Percentiles rank a stretch among this genome's conserved stretches.
Conservation (phyloP, 1,284 basidiomycete species). For the Moesziomyces globuligerus region DNA sequence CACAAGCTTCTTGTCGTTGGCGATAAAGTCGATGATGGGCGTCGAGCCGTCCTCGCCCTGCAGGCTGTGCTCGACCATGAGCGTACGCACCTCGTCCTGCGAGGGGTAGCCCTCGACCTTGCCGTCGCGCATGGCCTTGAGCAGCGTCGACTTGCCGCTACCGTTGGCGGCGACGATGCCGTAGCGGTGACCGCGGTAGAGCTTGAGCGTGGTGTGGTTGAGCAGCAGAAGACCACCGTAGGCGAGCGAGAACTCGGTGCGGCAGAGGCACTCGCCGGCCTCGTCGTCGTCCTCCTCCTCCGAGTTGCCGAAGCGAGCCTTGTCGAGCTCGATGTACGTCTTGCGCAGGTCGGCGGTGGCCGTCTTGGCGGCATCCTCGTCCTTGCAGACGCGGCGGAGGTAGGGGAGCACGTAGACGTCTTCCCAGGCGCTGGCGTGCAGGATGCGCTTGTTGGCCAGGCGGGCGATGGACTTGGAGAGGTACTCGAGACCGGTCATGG, state of each 20-base stretch:
- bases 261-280: slow-evolving; percentile 78
- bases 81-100: slow-evolving; percentile 82
- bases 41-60: slow-evolving; percentile 88
- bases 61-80: slow-evolving; percentile 96
- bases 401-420: slow-evolving; percentile 67
- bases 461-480: slow-evolving; percentile 57
- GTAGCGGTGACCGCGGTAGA: slow-evolving; percentile 86
- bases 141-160: slow-evolving; percentile 93
- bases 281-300: slow-evolving; percentile 76
- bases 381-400: slow-evolving; percentile 67
- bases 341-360: slow-evolving; percentile 60
- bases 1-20: slow-evolving; percentile 73
- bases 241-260: slow-evolving; percentile 93
- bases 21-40: slow-evolving; percentile 87
- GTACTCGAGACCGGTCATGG: slow-evolving; percentile 59
- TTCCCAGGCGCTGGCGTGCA: slow-evolving; percentile 63
- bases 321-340: slow-evolving; percentile 61
- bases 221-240: slow-evolving; percentile 94
- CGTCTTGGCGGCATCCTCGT: slow-evolving; percentile 51
- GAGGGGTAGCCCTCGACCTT: slow-evolving; percentile 96
- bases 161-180: slow-evolving; percentile 96
- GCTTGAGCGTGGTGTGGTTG: slow-evolving; percentile 91
- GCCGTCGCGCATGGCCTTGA: slow-evolving; percentile 92
- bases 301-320: slow-evolving; percentile 62
- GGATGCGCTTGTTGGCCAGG: slow-evolving; percentile 64